These are phyloP conservation scores for Metroxylon sagu DNA, from an alignment of 176 grass and related monocot genomes.

Conservation along the genomic window DNA sequence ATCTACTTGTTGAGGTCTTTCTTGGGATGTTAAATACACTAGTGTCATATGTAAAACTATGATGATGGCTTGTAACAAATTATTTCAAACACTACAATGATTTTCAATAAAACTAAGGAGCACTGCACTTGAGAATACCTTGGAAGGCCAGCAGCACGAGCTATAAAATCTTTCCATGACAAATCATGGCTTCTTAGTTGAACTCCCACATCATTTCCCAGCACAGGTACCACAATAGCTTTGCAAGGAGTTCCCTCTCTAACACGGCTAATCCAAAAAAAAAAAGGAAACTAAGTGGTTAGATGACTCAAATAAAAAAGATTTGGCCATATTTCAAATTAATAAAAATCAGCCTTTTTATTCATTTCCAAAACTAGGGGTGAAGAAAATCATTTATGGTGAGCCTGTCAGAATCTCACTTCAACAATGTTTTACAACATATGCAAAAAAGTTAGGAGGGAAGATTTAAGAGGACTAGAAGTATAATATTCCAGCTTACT, in stretches of 20 bases:
- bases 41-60: no score
- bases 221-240: conserved; percentile 67
- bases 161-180: conserved; percentile 79
- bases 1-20: no score
- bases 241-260: conserved; percentile 52
- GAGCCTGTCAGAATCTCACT: no score
- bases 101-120: neutral
- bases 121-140: conserved; percentile 19
- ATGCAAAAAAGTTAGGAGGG: no score
- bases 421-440: no score
- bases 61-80: no score
- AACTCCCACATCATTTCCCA: conserved; percentile 44
- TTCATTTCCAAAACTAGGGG: no score
- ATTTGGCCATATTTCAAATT: no score
- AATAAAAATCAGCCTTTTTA: neutral
- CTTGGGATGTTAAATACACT: no score
- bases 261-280: conserved; percentile 49
- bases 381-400: no score
- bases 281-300: neutral
- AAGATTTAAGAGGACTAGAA: no score
- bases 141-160: conserved; percentile 33
- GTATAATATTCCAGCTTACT: no score
- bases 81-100: neutral
- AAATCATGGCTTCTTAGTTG: conserved; percentile 64
- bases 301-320: neutral